A percentile compares a stretch with the other conserved stretches of the same genome.
These are phyloP conservation scores for Phaffomyces antillensis DNA, from an alignment of 805 yeast species.

Conservation along the genomic window DNA sequence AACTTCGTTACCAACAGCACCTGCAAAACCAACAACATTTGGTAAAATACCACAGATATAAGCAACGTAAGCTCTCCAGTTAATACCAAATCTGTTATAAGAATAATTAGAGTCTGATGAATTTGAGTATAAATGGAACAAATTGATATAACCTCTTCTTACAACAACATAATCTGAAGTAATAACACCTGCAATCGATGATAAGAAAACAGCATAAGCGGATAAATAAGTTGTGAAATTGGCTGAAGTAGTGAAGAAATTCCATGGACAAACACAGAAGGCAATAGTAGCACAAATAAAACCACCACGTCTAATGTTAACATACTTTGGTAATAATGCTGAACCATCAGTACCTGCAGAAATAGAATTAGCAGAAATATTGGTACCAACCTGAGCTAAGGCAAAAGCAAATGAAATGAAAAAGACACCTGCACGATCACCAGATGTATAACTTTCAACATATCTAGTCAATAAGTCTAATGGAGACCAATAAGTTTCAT, in stretches of 20 bases:
- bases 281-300: conserved; percentile 69
- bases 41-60: conserved; percentile 77
- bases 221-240: conserved; percentile 74
- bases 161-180: conserved; percentile 63
- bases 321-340: conserved; percentile 53
- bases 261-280: conserved; percentile 76
- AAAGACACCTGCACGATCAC: conserved; percentile 77
- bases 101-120: conserved; percentile 39
- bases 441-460: conserved; percentile 44
- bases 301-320: conserved; percentile 76
- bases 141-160: conserved; percentile 61
- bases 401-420: conserved; percentile 65
- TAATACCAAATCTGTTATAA: conserved; percentile 56
- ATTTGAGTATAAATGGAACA: conserved; percentile 58
- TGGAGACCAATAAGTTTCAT: conserved; percentile 77
- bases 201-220: conserved; percentile 77
- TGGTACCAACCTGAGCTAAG: conserved; percentile 72
- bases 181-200: conserved; percentile 76
- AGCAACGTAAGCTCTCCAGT: conserved; percentile 81
- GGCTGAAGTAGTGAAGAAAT: conserved; percentile 59
- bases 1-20: conserved; percentile 71
- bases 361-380: conserved; percentile 64
- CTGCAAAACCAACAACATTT: conserved; percentile 81
- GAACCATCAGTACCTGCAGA: conserved; percentile 71
- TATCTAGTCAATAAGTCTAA: conserved; percentile 56